A percentile compares a stretch with the other conserved stretches of the same genome.
These are phyloP conservation scores for Leishmania braziliensis DNA, from an alignment of 208 protist species.

Conservation along the genomic window DNA sequence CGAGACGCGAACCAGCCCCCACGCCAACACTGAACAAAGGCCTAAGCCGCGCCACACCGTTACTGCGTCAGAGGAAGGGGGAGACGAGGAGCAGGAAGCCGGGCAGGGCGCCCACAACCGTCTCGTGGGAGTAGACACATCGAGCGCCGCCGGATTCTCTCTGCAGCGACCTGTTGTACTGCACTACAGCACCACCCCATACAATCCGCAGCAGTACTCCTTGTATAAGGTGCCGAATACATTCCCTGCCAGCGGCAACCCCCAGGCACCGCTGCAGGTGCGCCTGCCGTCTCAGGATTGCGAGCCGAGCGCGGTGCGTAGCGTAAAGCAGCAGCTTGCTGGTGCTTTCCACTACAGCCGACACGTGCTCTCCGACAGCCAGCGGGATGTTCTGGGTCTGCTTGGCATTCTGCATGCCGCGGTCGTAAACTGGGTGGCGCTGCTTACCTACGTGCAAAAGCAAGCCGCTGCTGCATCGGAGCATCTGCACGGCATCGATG, in stretches of 20 bases:
- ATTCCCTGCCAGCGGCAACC: conserved; percentile 16
- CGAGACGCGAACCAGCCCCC: background rate
- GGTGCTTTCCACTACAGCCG: conserved; percentile 53
- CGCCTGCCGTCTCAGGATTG: conserved; percentile 34
- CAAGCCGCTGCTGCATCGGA: conserved; percentile 9
- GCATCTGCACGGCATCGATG: conserved; percentile 3
- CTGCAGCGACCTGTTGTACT: conserved; percentile 43
- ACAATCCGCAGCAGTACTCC: conserved; percentile 39
- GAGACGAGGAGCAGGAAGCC: conserved; percentile 5
- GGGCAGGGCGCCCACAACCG: background rate
- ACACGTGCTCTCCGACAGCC: conserved; percentile 42
- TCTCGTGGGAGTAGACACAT: conserved; percentile 10
- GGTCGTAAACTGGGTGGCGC: conserved; percentile 49
- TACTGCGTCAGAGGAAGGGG: background rate
- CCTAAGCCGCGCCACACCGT: background rate
- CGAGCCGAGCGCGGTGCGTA: conserved; percentile 18
- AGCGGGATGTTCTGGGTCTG: conserved; percentile 67
- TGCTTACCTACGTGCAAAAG: conserved; percentile 29
- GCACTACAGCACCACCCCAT: conserved; percentile 73
- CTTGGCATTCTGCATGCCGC: conserved; percentile 59
- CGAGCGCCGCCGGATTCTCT: conserved; percentile 15
- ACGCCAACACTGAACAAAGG: background rate
- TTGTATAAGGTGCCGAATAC: conserved; percentile 24
- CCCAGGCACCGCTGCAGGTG: conserved; percentile 23
- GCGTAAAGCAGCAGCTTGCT: conserved; percentile 44